Conservation (phyloP, 768 basidiomycete species). For the Crassisporium funariophilum region DNA sequence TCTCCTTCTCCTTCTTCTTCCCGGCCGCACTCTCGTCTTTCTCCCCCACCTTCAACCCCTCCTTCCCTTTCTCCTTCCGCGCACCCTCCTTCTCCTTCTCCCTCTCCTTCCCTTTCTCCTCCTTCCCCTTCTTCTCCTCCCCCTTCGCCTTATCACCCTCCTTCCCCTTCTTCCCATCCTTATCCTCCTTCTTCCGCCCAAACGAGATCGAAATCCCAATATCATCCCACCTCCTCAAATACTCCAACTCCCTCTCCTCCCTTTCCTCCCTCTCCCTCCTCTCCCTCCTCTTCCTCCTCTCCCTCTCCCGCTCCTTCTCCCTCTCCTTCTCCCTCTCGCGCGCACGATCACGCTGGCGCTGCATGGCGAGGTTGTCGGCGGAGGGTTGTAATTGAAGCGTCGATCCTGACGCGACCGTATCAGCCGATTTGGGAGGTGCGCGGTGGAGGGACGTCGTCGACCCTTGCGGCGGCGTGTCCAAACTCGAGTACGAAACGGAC, state of each 20-base stretch:
- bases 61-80: slow-evolving; percentile 11
- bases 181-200: slow-evolving; percentile 11
- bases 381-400: too few relatives aligned
- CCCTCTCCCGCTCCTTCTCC: slow-evolving; percentile 6
- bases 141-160: slow-evolving; percentile 14
- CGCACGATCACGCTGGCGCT: too few relatives aligned
- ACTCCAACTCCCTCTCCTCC: slow-evolving; percentile 17
- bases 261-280: slow-evolving; percentile 4
- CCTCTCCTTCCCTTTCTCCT: slow-evolving; percentile 8
- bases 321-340: not conserved
- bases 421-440: too few relatives aligned
- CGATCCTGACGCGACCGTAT: too few relatives aligned
- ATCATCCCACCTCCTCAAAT: slow-evolving; percentile 23
- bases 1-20: slow-evolving; percentile 6
- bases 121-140: slow-evolving; percentile 6
- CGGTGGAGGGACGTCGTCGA: too few relatives aligned
- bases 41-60: slow-evolving; percentile 1
- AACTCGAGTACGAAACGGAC: too few relatives aligned
- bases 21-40: slow-evolving; percentile 4
- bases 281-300: slow-evolving; percentile 8
- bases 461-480: too few relatives aligned
- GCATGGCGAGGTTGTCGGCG: too few relatives aligned
- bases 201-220: slow-evolving; percentile 7
- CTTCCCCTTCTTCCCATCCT: slow-evolving; percentile 14
- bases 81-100: slow-evolving; percentile 11